Evolutionary conservation across 2,329 filamentous ascomycete species (phyloP), one percentile per base, ranked within the genome.

Genomic region (Cercospora zeina): DNA sequence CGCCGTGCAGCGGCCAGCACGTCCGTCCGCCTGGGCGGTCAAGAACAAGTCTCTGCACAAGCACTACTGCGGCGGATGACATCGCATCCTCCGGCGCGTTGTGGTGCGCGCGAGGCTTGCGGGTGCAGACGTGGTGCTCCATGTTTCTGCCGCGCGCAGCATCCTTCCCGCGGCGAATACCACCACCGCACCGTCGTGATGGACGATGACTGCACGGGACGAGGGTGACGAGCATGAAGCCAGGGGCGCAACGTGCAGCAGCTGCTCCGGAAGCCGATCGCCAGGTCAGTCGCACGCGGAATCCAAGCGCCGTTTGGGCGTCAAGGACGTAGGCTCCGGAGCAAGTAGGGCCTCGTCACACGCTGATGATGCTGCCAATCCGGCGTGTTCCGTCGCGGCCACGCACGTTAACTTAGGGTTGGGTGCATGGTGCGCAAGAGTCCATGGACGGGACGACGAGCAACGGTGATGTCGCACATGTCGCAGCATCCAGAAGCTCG

Each of bases 91-190:
- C 55, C 57, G 59, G 62, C 58, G 50, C 30, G 36, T 64, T 56
- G 37, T 24, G 36, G 24, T 56, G 50, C 49, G 53, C 54, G n/a
- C n/a, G n/a, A n/a, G n/a, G n/a, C n/a, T n/a, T 58, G 54, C 60
- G 45, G 39, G 27, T 39, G 47, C 51, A 53, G 27, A 60, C 61
- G 39, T 63, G 61, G 59, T 47, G 53, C 37, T 58, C 58, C 60
- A 61, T 67, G 59, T 64, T 67, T 64, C 62, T 36, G 57, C 54
- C 51, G 54, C 57, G 59, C 53, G 64, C 49, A 59, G 58, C 58
- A 59, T 45, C 56, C 45, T 55, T 54, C 34, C 60, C 39, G n/a
- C n/a, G n/a, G n/a, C n/a, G n/a, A n/a, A n/a, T n/a, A n/a, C n/a
- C n/a, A n/a, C n/a, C n/a, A n/a, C n/a, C n/a, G n/a, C n/a, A n/a